These are phyloP conservation scores for Cucurbita maxima DNA, from an alignment of 306 rosid genomes.

Conservation along the genomic window DNA sequence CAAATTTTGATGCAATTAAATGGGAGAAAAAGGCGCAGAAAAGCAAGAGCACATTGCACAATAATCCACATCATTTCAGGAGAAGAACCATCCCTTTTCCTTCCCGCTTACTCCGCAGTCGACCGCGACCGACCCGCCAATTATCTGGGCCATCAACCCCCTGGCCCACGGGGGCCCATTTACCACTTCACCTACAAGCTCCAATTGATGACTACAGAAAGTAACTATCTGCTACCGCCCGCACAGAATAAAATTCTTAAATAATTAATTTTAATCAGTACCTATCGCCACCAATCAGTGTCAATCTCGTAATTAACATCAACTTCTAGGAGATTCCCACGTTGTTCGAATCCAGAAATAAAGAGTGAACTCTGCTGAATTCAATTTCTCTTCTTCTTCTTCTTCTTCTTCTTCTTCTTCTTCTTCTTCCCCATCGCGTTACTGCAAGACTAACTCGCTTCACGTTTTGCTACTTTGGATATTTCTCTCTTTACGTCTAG, in stretches of 20 bases:
- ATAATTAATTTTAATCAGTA: not conserved
- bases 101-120: not conserved
- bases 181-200: not conserved
- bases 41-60: not conserved
- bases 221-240: not conserved
- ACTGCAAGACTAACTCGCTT: not conserved
- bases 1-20: not conserved
- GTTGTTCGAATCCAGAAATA: not conserved
- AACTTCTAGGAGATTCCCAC: not conserved
- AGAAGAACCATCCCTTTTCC: not conserved
- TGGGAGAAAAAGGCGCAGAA: not conserved
- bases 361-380: not conserved
- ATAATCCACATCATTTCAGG: not conserved
- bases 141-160: not conserved
- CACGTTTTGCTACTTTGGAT: not conserved
- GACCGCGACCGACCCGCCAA: not conserved
- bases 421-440: not conserved
- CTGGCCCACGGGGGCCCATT: not conserved
- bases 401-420: not conserved
- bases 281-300: not conserved
- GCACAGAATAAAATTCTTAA: not conserved
- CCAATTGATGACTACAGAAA: not conserved
- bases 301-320: not conserved
- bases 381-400: constrained; percentile 1
- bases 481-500: not conserved